These are phyloP conservation scores for Vachellia pachyceras DNA, from an alignment of 306 rosid genomes.

Conservation along the genomic window DNA sequence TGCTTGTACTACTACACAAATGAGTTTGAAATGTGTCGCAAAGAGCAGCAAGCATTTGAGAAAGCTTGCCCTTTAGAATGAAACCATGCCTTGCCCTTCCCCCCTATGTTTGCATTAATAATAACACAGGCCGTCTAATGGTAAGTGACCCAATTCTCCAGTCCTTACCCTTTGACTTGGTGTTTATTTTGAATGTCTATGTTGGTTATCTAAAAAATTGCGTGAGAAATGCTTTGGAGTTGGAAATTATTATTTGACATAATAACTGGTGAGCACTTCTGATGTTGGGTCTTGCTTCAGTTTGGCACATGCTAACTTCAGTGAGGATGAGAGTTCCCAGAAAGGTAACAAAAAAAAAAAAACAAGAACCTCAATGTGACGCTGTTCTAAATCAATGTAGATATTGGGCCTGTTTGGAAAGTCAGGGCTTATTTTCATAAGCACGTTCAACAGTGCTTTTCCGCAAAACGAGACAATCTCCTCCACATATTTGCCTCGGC, in stretches of 20 bases:
- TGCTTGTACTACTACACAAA: conserved; percentile 97
- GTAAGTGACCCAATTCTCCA: background rate
- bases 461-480: no score
- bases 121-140: conserved; percentile 45
- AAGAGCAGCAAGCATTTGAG: conserved; percentile 88
- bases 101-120: conserved; percentile 50
- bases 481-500: no score
- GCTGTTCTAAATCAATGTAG: no score
- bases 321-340: background rate
- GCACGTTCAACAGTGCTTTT: no score
- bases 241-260: background rate
- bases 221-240: background rate
- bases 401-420: no score
- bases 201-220: background rate
- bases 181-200: background rate
- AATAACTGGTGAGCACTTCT: background rate
- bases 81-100: conserved; percentile 28
- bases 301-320: background rate
- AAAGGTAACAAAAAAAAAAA: background rate
- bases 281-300: background rate
- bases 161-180: background rate
- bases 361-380: background rate
- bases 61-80: conserved; percentile 79
- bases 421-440: no score
- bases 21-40: conserved; percentile 94